These are phyloP conservation scores for Neonectria magnoliae DNA, from an alignment of 2,329 filamentous ascomycete genomes.

Conservation along the genomic window DNA sequence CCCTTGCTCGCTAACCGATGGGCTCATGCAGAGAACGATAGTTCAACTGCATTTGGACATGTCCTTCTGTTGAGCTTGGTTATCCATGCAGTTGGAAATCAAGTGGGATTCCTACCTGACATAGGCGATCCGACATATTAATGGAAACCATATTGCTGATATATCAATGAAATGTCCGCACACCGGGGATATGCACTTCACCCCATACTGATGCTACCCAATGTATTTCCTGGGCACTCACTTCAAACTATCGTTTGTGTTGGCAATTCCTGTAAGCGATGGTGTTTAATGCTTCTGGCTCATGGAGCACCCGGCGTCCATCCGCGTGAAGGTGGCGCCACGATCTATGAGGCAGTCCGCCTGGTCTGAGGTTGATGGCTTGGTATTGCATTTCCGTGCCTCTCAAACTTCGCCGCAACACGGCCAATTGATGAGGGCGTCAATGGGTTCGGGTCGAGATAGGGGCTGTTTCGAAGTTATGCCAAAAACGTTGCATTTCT, in stretches of 20 bases:
- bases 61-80: background rate
- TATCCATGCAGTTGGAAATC: background rate
- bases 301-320: background rate
- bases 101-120: background rate
- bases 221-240: background rate
- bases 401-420: background rate
- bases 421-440: background rate
- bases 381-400: background rate
- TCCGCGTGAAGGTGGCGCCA: background rate
- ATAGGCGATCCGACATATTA: background rate
- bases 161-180: background rate
- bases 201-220: background rate
- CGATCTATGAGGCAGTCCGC: background rate
- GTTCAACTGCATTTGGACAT: background rate
- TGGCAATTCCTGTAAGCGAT: background rate
- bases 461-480: background rate
- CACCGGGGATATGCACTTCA: background rate
- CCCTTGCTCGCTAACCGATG: background rate
- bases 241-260: background rate
- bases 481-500: conserved; percentile 1
- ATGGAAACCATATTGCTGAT: background rate
- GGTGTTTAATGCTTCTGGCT: background rate
- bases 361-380: background rate
- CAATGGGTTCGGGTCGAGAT: background rate
- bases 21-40: background rate